phyloP scores from a whole-genome alignment of 352 stramenopile species.

The Pythium dissimile region DNA sequence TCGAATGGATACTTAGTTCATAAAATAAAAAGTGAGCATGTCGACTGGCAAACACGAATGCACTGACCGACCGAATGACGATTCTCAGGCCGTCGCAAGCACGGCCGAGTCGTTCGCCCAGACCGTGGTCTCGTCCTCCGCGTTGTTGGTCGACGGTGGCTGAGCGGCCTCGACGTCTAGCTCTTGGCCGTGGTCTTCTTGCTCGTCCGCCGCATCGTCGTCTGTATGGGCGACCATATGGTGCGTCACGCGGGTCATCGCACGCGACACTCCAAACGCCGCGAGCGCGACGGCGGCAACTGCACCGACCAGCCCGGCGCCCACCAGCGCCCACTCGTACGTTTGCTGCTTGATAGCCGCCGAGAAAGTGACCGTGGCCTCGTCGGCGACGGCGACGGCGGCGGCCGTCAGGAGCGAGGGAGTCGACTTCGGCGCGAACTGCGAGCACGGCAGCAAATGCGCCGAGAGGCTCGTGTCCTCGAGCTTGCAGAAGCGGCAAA shows the following conservation, averaged over 20 bases:
- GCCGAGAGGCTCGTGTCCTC: conserved; percentile 4
- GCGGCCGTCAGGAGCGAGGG: conserved; percentile 7
- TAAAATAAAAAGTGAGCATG: too few species aligned
- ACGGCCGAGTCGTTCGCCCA: conserved; percentile 13
- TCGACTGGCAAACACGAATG: too few species aligned
- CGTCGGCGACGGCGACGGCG: neutral
- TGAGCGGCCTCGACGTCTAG: neutral
- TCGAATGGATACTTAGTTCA: neutral
- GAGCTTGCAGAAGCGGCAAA: conserved; percentile 27
- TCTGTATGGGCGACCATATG: neutral
- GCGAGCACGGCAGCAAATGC: conserved; percentile 14
- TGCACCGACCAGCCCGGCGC: conserved; percentile 10
- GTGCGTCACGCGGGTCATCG: neutral
- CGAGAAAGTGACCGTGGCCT: conserved; percentile 5
- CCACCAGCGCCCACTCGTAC: conserved; percentile 4
- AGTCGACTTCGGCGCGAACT: neutral
- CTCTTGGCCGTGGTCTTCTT: neutral
- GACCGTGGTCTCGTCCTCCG: neutral
- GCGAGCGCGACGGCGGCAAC: conserved; percentile 14
- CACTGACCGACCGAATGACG: too few species aligned
- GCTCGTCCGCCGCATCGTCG: neutral
- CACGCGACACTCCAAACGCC: conserved; percentile 11
- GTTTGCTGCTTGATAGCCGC: conserved; percentile 7
- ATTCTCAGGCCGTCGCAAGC: conserved; percentile 4
- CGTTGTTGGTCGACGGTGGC: neutral